phyloP scores from a whole-genome alignment of 2,329 filamentous ascomycete species.

The Sporothrix pallida region DNA sequence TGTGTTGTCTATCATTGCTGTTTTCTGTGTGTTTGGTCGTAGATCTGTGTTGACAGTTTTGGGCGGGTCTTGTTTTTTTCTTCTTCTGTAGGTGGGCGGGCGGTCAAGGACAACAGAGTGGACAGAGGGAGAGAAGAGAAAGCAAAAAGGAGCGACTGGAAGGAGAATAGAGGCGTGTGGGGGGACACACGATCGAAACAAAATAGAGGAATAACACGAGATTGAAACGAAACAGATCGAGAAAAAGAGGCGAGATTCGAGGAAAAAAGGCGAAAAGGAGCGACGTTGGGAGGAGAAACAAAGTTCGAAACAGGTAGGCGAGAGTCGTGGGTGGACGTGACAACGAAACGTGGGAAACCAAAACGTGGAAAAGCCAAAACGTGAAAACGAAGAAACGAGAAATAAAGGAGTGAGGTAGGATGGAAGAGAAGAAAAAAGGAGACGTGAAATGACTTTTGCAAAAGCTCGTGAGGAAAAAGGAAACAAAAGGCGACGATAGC shows the following conservation, averaged over 20 bases:
- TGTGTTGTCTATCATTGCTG: conserved; percentile 24
- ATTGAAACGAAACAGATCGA: conserved; percentile 20
- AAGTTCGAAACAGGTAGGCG: conserved; percentile 1
- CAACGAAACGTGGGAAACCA: not conserved
- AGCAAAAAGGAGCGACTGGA: not conserved
- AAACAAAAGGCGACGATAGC: conserved; percentile 14
- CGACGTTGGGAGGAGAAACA: conserved; percentile 9
- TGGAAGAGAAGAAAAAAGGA: not conserved
- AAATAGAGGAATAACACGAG: not conserved
- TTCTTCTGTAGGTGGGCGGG: not conserved
- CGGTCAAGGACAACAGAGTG: not conserved
- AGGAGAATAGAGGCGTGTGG: not conserved
- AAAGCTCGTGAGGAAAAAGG: conserved; percentile 15
- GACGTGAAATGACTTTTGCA: conserved; percentile 14
- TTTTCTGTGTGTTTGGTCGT: conserved; percentile 12
- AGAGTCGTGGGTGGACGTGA: not conserved
- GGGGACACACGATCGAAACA: not conserved
- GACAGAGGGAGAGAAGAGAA: not conserved
- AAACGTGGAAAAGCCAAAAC: not conserved
- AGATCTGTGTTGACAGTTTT: conserved; percentile 22
- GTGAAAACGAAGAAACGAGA: not conserved
- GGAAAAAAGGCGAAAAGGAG: not conserved
- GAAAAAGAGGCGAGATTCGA: not conserved
- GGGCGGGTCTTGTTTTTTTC: not conserved
- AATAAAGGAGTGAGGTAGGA: not conserved